Base-by-base conservation (phyloP, 495 filamentous ascomycete species). In the Penicillium parvum region DNA sequence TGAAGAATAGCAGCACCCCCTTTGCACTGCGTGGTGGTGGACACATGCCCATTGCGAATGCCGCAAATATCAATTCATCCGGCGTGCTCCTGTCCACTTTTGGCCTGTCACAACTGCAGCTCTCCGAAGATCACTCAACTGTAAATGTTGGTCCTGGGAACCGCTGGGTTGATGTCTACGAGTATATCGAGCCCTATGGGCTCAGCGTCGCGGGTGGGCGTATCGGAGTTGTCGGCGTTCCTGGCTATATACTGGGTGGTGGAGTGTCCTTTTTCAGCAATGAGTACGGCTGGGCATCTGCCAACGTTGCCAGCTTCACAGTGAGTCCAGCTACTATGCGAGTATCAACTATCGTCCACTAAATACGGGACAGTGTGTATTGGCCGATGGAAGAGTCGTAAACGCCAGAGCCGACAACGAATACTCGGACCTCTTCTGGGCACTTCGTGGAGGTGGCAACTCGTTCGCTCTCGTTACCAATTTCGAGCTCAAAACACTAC, bases 151-250 rank as follows among this genome's bases (percentile, higher is more conserved):
- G 48, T 3, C 45, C 65, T 20, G 63, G 65, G 12, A 57, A 53
- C 14, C 38, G 20, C 19, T 65, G 63, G 61, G 27, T 45, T 2
- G 16, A 78, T 34, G 73, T 83, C 0, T 84, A 81, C 43, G 50
- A 45, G 0, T 47, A 50, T 6, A 66, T 87, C 0, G 69, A 72
- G 19, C 57, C 68, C 2, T 41, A 72, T n/a, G 66, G 69, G 9
- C 40, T 76, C 5, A 54, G 74, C 3, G 68, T 73, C 2, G 58
- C 80, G 1, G 82, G 81, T 5, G 80, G 78, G n/a, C 72, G 82
- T 9, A 68, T 65, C 15, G 46, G 66, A 0, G 63, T 63, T 4
- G 71, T 84, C 33, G 82, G 82, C 21, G 75, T 82, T 1, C 71
- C 72, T n/a, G 82, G 82, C 7, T 59, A 82, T 11, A 58, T 67